Conservation (phyloP, 305 asterid genomes). For the Solanum hybrid region DNA sequence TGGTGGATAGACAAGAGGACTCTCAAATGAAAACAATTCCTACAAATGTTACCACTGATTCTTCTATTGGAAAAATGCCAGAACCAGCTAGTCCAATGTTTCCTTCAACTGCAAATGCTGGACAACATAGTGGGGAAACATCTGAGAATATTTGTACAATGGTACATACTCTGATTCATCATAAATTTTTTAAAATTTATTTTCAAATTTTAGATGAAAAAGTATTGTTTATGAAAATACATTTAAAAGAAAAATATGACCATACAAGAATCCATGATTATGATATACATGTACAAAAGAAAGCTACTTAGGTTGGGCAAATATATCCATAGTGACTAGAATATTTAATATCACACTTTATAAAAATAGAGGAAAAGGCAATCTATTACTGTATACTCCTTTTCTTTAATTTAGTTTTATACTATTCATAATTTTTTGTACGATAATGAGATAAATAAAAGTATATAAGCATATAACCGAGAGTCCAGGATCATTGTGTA, state of each 20-base stretch:
- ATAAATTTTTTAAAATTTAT: background rate
- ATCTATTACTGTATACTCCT: background rate
- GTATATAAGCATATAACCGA: background rate
- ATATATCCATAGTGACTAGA: background rate
- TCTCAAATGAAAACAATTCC: background rate
- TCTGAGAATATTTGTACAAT: constrained; percentile 26
- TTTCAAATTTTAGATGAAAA: constrained; percentile 27
- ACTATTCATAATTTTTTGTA: background rate
- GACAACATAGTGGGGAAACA: constrained; percentile 37
- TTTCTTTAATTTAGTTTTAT: background rate
- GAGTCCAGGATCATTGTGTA: background rate
- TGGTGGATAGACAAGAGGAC: constrained; percentile 7
- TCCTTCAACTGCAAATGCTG: constrained; percentile 32
- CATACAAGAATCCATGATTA: background rate
- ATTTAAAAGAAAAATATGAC: too few relatives aligned
- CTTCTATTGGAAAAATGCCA: constrained; percentile 23
- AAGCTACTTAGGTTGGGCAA: background rate
- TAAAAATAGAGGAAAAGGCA: background rate
- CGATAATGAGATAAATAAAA: background rate
- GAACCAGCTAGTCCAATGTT: constrained; percentile 52
- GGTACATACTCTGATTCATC: constrained; percentile 13
- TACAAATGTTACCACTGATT: background rate
- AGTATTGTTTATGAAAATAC: background rate
- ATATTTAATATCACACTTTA: too few relatives aligned
- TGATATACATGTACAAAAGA: background rate